Conservation (phyloP, 2,329 filamentous ascomycete genomes). For the Fusarium haematococcum region DNA sequence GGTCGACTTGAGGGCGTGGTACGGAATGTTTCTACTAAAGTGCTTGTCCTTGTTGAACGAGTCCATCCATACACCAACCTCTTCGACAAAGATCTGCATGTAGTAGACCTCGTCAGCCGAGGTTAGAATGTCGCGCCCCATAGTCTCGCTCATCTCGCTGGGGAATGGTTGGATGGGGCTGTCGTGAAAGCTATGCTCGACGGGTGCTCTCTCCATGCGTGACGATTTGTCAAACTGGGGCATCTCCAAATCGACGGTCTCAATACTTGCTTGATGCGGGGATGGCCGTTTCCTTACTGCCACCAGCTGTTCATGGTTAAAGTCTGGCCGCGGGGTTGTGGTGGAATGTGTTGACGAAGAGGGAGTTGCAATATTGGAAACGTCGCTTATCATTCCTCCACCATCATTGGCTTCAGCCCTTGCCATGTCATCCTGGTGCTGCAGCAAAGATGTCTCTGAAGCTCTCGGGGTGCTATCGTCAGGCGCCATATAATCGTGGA, state of each 20-base stretch:
- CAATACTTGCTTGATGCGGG: constrained; percentile 48
- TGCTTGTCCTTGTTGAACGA: constrained; percentile 87
- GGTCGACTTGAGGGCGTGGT: constrained; percentile 82
- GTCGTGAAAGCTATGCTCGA: constrained; percentile 13
- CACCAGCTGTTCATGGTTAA: constrained; percentile 24
- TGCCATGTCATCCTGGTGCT: neutral
- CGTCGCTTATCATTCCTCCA: constrained; percentile 28
- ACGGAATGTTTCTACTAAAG: constrained; percentile 87
- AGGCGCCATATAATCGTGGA: neutral
- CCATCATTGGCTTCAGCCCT: constrained; percentile 16
- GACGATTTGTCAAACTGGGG: constrained; percentile 46
- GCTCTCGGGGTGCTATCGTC: neutral
- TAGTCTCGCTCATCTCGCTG: constrained; percentile 11
- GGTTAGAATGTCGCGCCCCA: constrained; percentile 72
- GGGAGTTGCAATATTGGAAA: constrained; percentile 41
- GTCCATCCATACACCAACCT: constrained; percentile 95
- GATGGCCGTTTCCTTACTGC: constrained; percentile 21
- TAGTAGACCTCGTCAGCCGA: constrained; percentile 84
- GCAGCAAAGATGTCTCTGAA: neutral
- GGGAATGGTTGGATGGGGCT: constrained; percentile 1
- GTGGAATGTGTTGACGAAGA: constrained; percentile 37
- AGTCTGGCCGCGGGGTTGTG: constrained; percentile 22
- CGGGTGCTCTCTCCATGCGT: neutral
- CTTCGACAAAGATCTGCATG: constrained; percentile 92
- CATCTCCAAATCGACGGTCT: constrained; percentile 54